phyloP scores from a whole-genome alignment of 352 stramenopile genomes.

The Globisporangium okanoganense region DNA sequence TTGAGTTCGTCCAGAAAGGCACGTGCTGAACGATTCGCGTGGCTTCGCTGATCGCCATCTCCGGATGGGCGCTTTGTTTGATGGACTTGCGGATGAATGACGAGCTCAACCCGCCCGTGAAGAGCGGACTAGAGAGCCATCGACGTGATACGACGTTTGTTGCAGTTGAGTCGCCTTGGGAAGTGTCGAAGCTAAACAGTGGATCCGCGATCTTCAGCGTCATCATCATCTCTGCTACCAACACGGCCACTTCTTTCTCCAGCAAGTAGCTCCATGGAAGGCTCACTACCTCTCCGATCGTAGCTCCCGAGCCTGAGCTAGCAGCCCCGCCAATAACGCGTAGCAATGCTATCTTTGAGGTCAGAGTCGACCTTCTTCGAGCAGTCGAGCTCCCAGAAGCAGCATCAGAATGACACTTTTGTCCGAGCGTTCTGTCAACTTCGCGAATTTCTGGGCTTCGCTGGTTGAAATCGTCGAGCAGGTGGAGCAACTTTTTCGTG shows the following conservation, averaged over 20 bases:
- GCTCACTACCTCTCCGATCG: conserved; percentile 25
- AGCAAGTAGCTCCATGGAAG: conserved; percentile 56
- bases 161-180: background rate
- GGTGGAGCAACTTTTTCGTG: conserved; percentile 36
- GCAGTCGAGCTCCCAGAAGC: background rate
- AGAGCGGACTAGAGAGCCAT: conserved; percentile 27
- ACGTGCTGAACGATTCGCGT: conserved; percentile 27
- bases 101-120: conserved; percentile 25
- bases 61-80: background rate
- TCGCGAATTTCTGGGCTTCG: conserved; percentile 10
- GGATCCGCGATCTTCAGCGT: conserved; percentile 48
- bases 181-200: conserved; percentile 13
- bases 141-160: background rate
- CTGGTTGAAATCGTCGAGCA: conserved; percentile 49
- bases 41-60: background rate
- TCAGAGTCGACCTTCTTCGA: background rate
- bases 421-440: conserved; percentile 28
- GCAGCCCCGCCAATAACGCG: background rate
- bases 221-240: conserved; percentile 48
- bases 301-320: background rate
- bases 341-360: background rate
- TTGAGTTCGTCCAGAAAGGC: conserved; percentile 18
- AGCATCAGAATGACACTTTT: conserved; percentile 1
- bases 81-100: conserved; percentile 12
- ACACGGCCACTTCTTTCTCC: conserved; percentile 58